Base-by-base conservation (phyloP, 2,329 filamentous ascomycete species). In the Huntiella abstrusa region DNA sequence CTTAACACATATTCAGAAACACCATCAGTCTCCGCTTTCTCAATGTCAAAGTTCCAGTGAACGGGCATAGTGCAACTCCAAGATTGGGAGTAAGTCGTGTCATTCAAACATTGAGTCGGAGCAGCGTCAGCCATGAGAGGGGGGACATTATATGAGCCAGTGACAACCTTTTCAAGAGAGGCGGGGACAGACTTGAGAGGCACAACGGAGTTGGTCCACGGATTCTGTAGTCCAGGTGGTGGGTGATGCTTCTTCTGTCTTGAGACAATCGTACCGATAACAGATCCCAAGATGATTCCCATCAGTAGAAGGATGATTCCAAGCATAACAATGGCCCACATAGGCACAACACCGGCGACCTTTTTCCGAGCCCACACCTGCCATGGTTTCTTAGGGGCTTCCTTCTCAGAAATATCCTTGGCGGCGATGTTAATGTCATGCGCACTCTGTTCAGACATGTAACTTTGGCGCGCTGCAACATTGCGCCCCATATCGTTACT, bases 41-140 rank as follows among this genome's bases (percentile, higher is more conserved):
- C 52, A 13, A 75, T 58, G 1, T 60, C 58, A 59, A 74, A 58
- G 1, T 61, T 57, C 43, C 68, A 66, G 39, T 64, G 60, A 40
- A 64, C 62, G 1, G 64, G 60, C 28, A 80, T 63, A 10, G 71
- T 64, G 56, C 79, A 83, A 49, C 65, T 71, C 79, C 79, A 83
- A 1, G 77, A 71, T 43, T 65, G 58, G n/a, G 64, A 61, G 53
- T 77, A 69, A 1, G 58, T 64, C 1, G 67, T 62, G 47, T 78
- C 65, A 32, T 65, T 64, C 50, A 83, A 65, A 55, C 79, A 83
- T 0, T 66, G 64, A 36, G 64, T 67, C 12, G 72, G 68, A 2
- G 63, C 62, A 46, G 66, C 63, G 46, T 64, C 66, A 3, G 68
- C 61, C 40, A 66, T 61, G 4, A 75, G 59, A 3, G 70, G 67